Evolutionary conservation across 331 rosid species (phyloP).

Genomic region (Malus hybrid): DNA sequence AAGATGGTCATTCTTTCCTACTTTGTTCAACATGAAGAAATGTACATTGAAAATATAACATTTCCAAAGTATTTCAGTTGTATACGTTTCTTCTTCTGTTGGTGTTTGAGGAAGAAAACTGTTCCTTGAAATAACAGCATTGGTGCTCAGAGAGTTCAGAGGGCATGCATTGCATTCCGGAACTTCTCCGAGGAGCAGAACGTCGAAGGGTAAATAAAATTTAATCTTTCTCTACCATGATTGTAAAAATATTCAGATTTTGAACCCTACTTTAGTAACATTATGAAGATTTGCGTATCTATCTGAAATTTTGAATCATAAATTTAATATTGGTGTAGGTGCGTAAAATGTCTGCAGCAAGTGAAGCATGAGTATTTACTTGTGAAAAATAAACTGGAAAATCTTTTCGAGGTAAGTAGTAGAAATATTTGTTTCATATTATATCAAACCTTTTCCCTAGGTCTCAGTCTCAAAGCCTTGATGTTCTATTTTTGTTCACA

Average conservation of each 20-base stretch:
- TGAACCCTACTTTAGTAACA: neutral
- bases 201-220: conserved; percentile 53
- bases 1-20: neutral
- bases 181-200: conserved; percentile 46
- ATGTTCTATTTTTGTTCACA: conserved; percentile 8
- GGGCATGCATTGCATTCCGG: conserved; percentile 51
- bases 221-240: neutral
- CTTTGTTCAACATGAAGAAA: neutral
- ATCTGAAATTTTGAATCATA: no score
- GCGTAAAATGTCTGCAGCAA: conserved; percentile 51
- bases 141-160: conserved; percentile 77
- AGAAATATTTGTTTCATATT: neutral
- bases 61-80: neutral
- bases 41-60: neutral
- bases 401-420: conserved; percentile 50
- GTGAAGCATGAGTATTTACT: conserved; percentile 45
- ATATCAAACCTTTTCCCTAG: neutral
- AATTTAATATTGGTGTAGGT: conserved; percentile 25
- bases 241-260: neutral
- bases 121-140: conserved; percentile 43
- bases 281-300: no score
- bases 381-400: conserved; percentile 60
- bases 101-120: conserved; percentile 6
- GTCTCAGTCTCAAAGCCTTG: neutral
- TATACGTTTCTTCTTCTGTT: neutral